A percentile compares a stretch with the other conserved stretches of the same genome.
These are phyloP conservation scores for Phytophthora cryptogea DNA, from an alignment of 352 stramenopile species.

Conservation along the genomic window DNA sequence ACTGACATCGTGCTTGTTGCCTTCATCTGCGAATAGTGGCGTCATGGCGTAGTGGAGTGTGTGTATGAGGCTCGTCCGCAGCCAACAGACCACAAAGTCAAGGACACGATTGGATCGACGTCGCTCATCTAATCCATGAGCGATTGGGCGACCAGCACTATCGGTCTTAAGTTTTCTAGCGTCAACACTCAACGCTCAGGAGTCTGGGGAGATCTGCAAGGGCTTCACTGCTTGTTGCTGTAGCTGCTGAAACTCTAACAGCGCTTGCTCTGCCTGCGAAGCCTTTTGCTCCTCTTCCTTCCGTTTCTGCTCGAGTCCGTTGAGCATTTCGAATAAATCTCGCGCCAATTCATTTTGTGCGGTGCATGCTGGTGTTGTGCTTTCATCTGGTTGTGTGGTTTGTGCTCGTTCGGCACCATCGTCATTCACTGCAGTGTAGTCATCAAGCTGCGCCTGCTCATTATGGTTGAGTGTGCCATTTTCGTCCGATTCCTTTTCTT, in stretches of 20 bases:
- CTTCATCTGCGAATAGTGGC: conserved; percentile 58
- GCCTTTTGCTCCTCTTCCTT: conserved; percentile 74
- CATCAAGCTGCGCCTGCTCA: conserved; percentile 9
- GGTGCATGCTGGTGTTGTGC: not conserved
- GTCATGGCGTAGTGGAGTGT: conserved; percentile 82
- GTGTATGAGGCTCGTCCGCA: conserved; percentile 85
- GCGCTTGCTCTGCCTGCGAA: conserved; percentile 44
- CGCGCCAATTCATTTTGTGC: conserved; percentile 41
- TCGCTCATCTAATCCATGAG: conserved; percentile 48
- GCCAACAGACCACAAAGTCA: conserved; percentile 78
- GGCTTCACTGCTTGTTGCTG: conserved; percentile 38
- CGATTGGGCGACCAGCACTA: not conserved
- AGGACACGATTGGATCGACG: conserved; percentile 47
- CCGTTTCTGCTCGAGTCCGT: conserved; percentile 54
- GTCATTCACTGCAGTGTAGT: conserved; percentile 1
- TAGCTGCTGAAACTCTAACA: conserved; percentile 59
- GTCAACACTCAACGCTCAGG: conserved; percentile 18
- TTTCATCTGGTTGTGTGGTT: conserved; percentile 11
- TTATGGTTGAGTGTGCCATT: conserved; percentile 13
- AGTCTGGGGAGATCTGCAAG: conserved; percentile 30
- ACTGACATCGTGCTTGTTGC: conserved; percentile 13
- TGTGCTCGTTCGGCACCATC: conserved; percentile 6
- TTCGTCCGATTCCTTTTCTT: conserved; percentile 36
- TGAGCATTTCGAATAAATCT: conserved; percentile 70
- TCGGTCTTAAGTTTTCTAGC: conserved; percentile 4